These are phyloP conservation scores for Populus euphratica DNA, from an alignment of 345 rosid genomes.

Conservation along the genomic window DNA sequence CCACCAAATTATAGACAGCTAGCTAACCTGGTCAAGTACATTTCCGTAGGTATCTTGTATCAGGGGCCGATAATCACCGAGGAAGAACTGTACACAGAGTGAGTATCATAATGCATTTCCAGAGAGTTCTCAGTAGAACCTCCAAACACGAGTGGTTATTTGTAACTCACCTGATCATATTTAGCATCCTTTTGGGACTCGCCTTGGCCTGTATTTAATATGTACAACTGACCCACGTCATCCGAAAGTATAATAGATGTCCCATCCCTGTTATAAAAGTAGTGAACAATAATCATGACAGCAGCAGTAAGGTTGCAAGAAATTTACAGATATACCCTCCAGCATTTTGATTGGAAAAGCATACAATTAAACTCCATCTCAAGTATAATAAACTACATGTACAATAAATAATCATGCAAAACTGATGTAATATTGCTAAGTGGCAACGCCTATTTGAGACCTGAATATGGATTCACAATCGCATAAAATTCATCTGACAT, in stretches of 20 bases:
- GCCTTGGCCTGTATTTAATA: slow-evolving; percentile 94
- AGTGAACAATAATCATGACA: slow-evolving; percentile 12
- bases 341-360: not conserved
- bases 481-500: not conserved
- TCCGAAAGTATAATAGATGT: slow-evolving; percentile 95
- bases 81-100: slow-evolving; percentile 61
- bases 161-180: slow-evolving; percentile 79
- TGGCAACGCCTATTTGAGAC: not conserved
- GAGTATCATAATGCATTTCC: not conserved
- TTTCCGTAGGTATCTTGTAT: slow-evolving; percentile 77
- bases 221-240: slow-evolving; percentile 93
- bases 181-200: slow-evolving; percentile 91
- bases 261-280: slow-evolving; percentile 64
- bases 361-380: not conserved
- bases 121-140: slow-evolving; percentile 1
- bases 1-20: slow-evolving; percentile 15
- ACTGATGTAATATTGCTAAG: not conserved
- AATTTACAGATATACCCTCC: not conserved
- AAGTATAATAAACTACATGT: not conserved
- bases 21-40: slow-evolving; percentile 87
- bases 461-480: not conserved
- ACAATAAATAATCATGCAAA: not conserved
- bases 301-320: not conserved
- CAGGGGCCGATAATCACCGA: slow-evolving; percentile 97
- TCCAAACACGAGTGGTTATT: slow-evolving; percentile 11